Conservation (phyloP, 1,284 basidiomycete genomes). For the Cronartium ribicola region DNA sequence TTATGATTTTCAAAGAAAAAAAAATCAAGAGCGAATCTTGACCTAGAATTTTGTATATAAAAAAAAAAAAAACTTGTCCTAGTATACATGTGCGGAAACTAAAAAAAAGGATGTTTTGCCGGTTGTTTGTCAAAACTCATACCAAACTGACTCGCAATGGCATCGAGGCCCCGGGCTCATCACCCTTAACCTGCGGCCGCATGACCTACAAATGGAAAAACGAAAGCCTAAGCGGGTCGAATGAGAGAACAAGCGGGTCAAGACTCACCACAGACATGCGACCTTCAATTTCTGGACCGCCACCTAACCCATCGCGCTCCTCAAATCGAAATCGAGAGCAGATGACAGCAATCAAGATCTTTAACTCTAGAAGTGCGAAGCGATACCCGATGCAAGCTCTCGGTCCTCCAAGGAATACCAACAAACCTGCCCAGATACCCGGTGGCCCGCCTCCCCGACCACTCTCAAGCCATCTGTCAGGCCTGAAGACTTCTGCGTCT, state of each 20-base stretch:
- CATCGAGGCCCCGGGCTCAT: background rate
- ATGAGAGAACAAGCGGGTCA: background rate
- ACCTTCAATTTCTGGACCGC: slow-evolving; percentile 8
- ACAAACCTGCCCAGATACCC: slow-evolving; percentile 50
- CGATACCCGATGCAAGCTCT: slow-evolving; percentile 54
- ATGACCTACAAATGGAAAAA: background rate
- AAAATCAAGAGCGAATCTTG: too few relatives aligned
- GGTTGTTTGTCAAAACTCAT: background rate
- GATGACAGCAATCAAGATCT: background rate
- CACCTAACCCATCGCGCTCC: background rate
- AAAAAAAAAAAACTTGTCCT: too few relatives aligned
- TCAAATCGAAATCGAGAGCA: background rate
- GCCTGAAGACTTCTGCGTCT: slow-evolving; percentile 64
- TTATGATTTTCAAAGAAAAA: too few relatives aligned
- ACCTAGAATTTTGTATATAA: too few relatives aligned
- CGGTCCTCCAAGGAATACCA: slow-evolving; percentile 55
- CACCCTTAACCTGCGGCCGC: background rate
- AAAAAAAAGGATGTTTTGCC: too few relatives aligned
- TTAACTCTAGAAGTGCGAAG: slow-evolving; percentile 55
- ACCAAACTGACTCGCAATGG: slow-evolving; percentile 3
- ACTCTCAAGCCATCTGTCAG: slow-evolving; percentile 50
- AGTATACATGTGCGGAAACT: too few relatives aligned
- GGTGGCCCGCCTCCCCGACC: slow-evolving; percentile 35
- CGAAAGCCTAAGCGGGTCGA: background rate
- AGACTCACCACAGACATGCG: background rate